These are phyloP conservation scores for Cutaneotrichosporon daszewskae DNA, from an alignment of 1,284 basidiomycete genomes.

Conservation along the genomic window DNA sequence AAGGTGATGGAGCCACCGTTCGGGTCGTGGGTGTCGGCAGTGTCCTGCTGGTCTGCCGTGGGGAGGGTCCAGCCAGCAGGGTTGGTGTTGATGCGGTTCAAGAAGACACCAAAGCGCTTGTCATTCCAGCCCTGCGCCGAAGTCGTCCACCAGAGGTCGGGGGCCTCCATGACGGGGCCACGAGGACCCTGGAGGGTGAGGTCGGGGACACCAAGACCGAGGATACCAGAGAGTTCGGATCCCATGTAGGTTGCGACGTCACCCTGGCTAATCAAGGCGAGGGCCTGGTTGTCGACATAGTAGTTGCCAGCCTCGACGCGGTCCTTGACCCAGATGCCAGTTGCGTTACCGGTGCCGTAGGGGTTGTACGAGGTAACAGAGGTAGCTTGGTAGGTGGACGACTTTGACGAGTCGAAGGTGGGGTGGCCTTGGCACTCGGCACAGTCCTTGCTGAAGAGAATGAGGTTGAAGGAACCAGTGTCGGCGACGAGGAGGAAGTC, in stretches of 20 bases:
- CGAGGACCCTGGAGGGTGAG: background rate
- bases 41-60: too few relatives aligned
- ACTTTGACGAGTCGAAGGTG: slow-evolving; percentile 16
- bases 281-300: slow-evolving; percentile 58
- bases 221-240: slow-evolving; percentile 35
- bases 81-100: background rate
- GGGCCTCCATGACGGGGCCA: slow-evolving; percentile 1
- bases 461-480: slow-evolving; percentile 80
- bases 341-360: slow-evolving; percentile 71
- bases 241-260: slow-evolving; percentile 20
- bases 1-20: slow-evolving; percentile 72
- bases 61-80: too few relatives aligned
- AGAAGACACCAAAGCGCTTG: slow-evolving; percentile 18
- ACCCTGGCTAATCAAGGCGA: slow-evolving; percentile 37
- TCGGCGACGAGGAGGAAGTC: slow-evolving; percentile 85
- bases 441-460: slow-evolving; percentile 68
- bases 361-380: slow-evolving; percentile 56
- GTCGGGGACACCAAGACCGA: slow-evolving; percentile 43
- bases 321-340: slow-evolving; percentile 63
- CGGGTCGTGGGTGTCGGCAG: slow-evolving; percentile 58
- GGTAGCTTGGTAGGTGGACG: slow-evolving; percentile 15
- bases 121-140: too few relatives aligned
- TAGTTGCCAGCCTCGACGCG: slow-evolving; percentile 71
- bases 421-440: slow-evolving; percentile 13
- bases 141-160: too few relatives aligned